Percentiles rank a stretch among this genome's conserved stretches.
phyloP scores from a whole-genome alignment of 2,329 filamentous ascomycete species.

The Zymoseptoria crescenta region DNA sequence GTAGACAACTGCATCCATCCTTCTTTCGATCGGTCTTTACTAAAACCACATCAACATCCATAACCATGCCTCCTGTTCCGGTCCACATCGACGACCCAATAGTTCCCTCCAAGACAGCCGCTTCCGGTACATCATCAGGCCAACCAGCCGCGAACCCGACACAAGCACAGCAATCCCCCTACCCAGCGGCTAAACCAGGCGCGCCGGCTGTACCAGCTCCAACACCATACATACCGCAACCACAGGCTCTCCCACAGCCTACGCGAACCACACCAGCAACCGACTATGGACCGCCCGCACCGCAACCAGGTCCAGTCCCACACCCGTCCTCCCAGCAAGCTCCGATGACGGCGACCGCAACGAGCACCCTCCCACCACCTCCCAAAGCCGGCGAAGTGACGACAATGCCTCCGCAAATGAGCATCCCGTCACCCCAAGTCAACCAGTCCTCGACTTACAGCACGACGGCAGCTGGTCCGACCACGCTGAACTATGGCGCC shows the following conservation, averaged over 20 bases:
- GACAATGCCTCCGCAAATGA: constrained; percentile 35
- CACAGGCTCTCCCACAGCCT: constrained; percentile 20
- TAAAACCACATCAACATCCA: background rate
- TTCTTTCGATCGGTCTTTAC: background rate
- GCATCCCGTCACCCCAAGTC: constrained; percentile 31
- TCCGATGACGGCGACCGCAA: constrained; percentile 12
- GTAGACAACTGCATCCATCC: background rate
- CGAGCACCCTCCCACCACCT: constrained; percentile 31
- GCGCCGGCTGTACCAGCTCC: constrained; percentile 25
- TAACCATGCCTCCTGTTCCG: constrained; percentile 40
- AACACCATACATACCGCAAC: constrained; percentile 22
- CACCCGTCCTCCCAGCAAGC: constrained; percentile 24
- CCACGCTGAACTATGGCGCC: constrained; percentile 33
- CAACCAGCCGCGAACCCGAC: constrained; percentile 18
- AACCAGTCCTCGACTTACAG: constrained; percentile 34
- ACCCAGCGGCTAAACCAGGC: constrained; percentile 27
- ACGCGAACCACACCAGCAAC: constrained; percentile 15
- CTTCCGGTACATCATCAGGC: constrained; percentile 27
- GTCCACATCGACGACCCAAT: constrained; percentile 43
- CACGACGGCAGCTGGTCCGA: constrained; percentile 30
- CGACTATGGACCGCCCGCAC: constrained; percentile 31
- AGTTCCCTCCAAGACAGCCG: constrained; percentile 34
- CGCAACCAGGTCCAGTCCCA: constrained; percentile 38
- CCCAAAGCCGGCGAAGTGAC: constrained; percentile 33
- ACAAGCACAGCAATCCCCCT: constrained; percentile 15